A percentile compares a stretch with the other conserved stretches of the same genome.
phyloP scores from a whole-genome alignment of 2,329 filamentous ascomycete genomes.

The Microsporum audouinii region DNA sequence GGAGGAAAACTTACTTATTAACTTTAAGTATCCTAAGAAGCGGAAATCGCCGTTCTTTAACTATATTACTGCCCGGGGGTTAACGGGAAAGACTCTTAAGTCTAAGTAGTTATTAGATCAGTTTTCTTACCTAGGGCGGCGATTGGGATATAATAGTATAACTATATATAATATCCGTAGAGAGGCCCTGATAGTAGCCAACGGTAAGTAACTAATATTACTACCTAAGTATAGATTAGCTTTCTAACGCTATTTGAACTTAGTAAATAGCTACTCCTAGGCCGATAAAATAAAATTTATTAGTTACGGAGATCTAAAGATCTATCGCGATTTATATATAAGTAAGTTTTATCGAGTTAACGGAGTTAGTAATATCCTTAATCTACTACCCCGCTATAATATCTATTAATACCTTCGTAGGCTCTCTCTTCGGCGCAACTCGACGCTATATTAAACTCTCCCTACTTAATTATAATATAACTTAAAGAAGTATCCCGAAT shows the following conservation, averaged over 20 bases:
- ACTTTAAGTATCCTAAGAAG: background rate
- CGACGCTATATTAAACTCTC: background rate
- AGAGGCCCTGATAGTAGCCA: conserved; percentile 2
- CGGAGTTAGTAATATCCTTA: background rate
- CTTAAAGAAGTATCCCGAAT: background rate
- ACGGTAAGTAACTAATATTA: conserved; percentile 6
- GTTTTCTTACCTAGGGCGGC: background rate
- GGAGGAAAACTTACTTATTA: background rate
- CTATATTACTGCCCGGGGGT: background rate
- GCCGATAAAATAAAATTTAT: conserved; percentile 4
- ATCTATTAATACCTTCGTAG: background rate
- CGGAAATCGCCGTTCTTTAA: background rate
- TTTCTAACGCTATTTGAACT: background rate
- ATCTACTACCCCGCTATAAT: background rate
- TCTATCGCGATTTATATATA: conserved; percentile 4
- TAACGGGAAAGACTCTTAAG: background rate
- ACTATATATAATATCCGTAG: background rate
- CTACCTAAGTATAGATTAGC: background rate
- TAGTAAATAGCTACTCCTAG: background rate
- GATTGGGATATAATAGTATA: conserved; percentile 4
- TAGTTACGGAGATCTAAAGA: background rate
- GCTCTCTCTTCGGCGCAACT: background rate
- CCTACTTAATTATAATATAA: conserved; percentile 2
- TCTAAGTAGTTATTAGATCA: background rate
- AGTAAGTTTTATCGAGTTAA: background rate